Conservation (phyloP, 2,329 filamentous ascomycete species). For the Aspergillus novoparasiticus region DNA sequence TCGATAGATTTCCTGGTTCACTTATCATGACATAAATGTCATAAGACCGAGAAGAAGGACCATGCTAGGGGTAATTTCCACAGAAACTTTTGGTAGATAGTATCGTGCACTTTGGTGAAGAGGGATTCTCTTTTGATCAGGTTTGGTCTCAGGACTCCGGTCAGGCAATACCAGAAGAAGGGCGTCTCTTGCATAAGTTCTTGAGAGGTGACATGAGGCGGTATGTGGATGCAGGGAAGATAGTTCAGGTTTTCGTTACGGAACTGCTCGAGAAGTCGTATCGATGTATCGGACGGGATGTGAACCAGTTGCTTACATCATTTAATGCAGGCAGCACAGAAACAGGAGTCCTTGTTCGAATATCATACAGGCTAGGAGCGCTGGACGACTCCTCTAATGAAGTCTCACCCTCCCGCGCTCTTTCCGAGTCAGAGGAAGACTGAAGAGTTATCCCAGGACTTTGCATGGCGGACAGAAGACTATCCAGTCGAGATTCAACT, state of each 20-base stretch:
- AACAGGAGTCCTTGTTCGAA: too few species aligned
- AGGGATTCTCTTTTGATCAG: conserved; percentile 44
- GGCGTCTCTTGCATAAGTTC: conserved; percentile 48
- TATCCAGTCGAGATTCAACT: conserved; percentile 32
- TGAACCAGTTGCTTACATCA: conserved; percentile 34
- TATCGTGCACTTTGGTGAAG: conserved; percentile 46
- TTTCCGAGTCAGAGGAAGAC: background rate
- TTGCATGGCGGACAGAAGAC: conserved; percentile 28
- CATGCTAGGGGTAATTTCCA: conserved; percentile 47
- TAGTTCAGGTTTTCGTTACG: conserved; percentile 44
- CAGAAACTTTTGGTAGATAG: conserved; percentile 48
- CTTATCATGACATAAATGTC: conserved; percentile 47
- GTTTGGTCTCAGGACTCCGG: conserved; percentile 50
- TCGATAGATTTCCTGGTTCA: background rate
- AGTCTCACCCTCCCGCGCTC: too few species aligned
- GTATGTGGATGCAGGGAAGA: conserved; percentile 52
- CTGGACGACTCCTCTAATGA: background rate
- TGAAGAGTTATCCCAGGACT: background rate
- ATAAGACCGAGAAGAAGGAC: conserved; percentile 58
- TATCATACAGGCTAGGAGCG: background rate
- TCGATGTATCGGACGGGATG: too few species aligned
- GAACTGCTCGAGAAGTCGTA: conserved; percentile 44
- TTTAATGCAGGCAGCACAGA: too few species aligned
- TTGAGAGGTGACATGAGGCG: conserved; percentile 32
- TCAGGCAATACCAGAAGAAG: conserved; percentile 55